Base-by-base conservation (phyloP, 306 rosid species). In the Cicer yamashitae region DNA sequence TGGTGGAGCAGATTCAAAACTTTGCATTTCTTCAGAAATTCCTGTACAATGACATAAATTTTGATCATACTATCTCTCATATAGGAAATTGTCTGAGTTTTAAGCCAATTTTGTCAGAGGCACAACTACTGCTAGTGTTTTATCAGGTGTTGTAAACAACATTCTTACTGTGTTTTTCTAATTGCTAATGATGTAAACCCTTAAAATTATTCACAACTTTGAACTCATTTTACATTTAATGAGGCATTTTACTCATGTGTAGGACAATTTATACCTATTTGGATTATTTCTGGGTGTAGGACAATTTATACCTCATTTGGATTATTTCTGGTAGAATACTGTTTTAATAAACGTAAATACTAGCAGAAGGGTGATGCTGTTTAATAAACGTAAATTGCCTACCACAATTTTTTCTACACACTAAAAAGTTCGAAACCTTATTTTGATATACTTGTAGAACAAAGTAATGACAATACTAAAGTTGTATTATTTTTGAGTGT, bases 1-100 rank as follows among this genome's bases (percentile, higher is more conserved):
- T 68, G 99, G 99, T 10, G 98, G 99, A 53, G 98, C 79, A 5
- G 99, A 96, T 80, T 84, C 96, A 52, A 90, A 79, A 82, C 93
- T 96, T 10, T 73, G 93, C 82, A 81, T 96, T 69, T 90, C 93
- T 79, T 89, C 96, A 1, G 91, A 89, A 39, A 83, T 89, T 83
- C 79, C 88, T 7, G 80, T 92, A 53, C 71, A 30, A 60, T 85
- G 71, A 91, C 79, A 72, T 70, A 68, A 57, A 82, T 7, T 18
- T 37, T 11, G 44, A 61, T 52, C 48, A 48, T 37, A 13, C 6
- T 3, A 38, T 63, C 14, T 37, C 50, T 25, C 25, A 30, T 61
- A n/a, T 25, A 38, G 48, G 18, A 25, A 69, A 75, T 1, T 20
- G 18, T 7, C 47, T 5, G 18, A 59, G 30, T 52, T 67, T 44